Conservation (phyloP, 2,329 filamentous ascomycete species). For the Aureobasidium lini region DNA sequence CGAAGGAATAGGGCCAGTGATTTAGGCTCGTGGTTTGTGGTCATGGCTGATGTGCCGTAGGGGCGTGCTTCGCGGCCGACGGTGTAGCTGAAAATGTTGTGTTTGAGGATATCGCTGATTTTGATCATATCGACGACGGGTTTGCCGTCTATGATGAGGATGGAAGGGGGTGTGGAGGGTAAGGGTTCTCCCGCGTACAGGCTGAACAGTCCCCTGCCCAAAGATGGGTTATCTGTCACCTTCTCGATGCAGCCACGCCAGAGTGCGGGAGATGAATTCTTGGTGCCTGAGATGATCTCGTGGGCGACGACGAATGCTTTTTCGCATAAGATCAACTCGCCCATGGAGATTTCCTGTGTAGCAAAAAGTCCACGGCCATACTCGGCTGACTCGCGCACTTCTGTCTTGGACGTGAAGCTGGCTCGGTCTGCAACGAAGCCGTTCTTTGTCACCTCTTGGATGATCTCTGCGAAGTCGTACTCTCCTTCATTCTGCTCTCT, state of each 20-base stretch:
- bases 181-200: constrained; percentile 15
- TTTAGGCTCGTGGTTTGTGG: neutral
- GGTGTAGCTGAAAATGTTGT: neutral
- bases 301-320: constrained; percentile 20
- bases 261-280: constrained; percentile 8
- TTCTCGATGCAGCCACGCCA: constrained; percentile 18
- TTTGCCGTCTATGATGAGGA: neutral
- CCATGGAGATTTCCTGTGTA: neutral
- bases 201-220: constrained; percentile 15
- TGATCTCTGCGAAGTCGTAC: constrained; percentile 21
- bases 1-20: constrained; percentile 28
- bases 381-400: neutral
- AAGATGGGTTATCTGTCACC: constrained; percentile 16
- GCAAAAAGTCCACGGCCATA: constrained; percentile 10
- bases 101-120: neutral
- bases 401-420: constrained; percentile 14
- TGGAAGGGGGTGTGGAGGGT: neutral
- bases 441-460: neutral
- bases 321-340: constrained; percentile 17
- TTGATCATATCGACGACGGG: neutral
- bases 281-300: constrained; percentile 14
- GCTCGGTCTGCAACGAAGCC: constrained; percentile 18
- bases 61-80: neutral
- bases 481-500: constrained; percentile 17
- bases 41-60: constrained; percentile 11